phyloP scores from a whole-genome alignment of 169 alveolate genomes.

The Cryptosporidium sp. region DNA sequence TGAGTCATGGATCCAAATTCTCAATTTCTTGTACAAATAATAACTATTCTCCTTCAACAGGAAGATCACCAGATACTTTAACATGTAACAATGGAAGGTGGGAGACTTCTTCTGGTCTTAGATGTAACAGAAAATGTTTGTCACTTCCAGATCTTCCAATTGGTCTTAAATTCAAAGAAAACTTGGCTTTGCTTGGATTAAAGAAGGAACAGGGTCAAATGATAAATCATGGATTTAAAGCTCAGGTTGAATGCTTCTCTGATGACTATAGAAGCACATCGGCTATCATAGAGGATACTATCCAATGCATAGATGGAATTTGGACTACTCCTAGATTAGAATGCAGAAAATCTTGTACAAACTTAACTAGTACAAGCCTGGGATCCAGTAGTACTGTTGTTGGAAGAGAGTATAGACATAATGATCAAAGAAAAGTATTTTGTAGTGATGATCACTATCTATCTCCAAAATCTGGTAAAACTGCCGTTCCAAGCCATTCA shows the following conservation, averaged over 20 bases:
- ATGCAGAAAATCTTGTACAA: conserved; percentile 48
- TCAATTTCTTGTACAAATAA: conserved; percentile 46
- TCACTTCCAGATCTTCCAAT: background rate
- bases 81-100: conserved; percentile 71
- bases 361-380: conserved; percentile 22
- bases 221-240: conserved; percentile 20
- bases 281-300: conserved; percentile 1
- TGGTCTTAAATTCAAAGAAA: conserved; percentile 2
- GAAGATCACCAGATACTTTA: conserved; percentile 61
- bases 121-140: conserved; percentile 34
- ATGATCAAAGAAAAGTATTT: conserved; percentile 63
- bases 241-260: conserved; percentile 42
- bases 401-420: conserved; percentile 57
- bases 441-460: conserved; percentile 51
- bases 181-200: background rate
- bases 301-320: conserved; percentile 52
- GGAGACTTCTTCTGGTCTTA: conserved; percentile 46
- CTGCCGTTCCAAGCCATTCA: background rate
- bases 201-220: background rate
- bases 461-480: conserved; percentile 58
- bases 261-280: conserved; percentile 42
- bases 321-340: conserved; percentile 42
- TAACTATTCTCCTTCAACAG: conserved; percentile 33
- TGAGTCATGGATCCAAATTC: conserved; percentile 40
- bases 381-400: conserved; percentile 42